Evolutionary conservation across 2,329 filamentous ascomycete genomes (phyloP).

Genomic region (Aspergillus intermedius): DNA sequence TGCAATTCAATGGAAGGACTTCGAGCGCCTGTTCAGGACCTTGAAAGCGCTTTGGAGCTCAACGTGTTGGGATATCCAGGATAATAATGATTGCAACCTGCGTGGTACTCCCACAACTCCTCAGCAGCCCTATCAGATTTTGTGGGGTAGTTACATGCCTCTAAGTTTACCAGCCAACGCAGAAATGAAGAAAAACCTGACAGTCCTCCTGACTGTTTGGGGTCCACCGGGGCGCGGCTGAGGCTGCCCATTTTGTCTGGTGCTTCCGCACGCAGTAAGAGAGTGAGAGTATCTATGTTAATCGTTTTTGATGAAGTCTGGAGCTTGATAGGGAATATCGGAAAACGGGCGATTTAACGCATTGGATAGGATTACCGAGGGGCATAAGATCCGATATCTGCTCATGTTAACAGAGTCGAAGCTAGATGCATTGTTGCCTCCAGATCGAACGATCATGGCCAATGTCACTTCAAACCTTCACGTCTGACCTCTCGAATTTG

Average conservation of each 20-base stretch:
- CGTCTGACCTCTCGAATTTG: not conserved
- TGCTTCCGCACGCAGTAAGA: too few relatives aligned
- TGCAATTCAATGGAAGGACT: not conserved
- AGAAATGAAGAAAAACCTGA: too few relatives aligned
- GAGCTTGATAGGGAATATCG: not conserved
- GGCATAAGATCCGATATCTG: not conserved
- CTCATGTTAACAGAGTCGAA: not conserved
- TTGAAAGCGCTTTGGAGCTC: not conserved
- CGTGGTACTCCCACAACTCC: too few relatives aligned
- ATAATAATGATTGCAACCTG: not conserved
- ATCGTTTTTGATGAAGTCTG: not conserved
- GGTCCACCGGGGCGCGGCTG: too few relatives aligned
- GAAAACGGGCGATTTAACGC: not conserved
- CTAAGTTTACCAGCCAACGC: too few relatives aligned
- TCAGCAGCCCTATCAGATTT: too few relatives aligned
- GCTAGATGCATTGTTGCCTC: not conserved
- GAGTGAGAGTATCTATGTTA: too few relatives aligned
- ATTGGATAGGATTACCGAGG: not conserved
- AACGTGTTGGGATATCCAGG: not conserved
- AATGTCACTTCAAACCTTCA: not conserved
- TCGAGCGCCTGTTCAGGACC: not conserved
- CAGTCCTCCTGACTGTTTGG: too few relatives aligned
- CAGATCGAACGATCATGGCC: not conserved
- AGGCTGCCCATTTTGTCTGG: too few relatives aligned
- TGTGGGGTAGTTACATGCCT: too few relatives aligned